Evolutionary conservation across 495 filamentous ascomycete genomes (phyloP), one percentile per base, ranked within the genome.

Genomic region (Trichoderma gamsii): DNA sequence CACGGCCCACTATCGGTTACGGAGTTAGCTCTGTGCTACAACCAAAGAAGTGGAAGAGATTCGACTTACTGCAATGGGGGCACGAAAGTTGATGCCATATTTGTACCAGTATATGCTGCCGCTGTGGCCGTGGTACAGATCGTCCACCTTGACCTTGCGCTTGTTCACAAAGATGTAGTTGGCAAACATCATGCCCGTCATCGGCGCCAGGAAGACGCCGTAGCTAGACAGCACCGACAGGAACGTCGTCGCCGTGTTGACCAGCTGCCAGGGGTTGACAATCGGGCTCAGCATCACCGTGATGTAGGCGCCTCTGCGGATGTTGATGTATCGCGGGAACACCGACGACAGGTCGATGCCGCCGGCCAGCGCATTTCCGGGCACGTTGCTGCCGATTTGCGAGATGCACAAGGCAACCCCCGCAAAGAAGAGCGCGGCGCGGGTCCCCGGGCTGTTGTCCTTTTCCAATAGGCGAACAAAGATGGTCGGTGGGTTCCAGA

Each of bases 211-310:
- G 67, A 84, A 83, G 41, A 83, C 77, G 0, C 77, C 75, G 70
- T 77, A 84, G 15, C 77, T 76, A 32, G 75, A 78, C 16, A 84
- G 69, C 1, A 84, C 79, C 4, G 73, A 76, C 63, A 84, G 74
- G 71, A 83, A 83, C 27, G 73, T 80, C 4, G 77, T 75, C 4
- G 80, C 81, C 11, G 74, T 76, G 41, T 77, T 77, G 63, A 83
- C 76, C 1, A 80, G 74, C 44, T 82, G 77, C 82, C 82, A 84
- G 2, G 82, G 82, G 43, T 77, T 75, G 29, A 78, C 77, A 11
- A 76, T 74, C 21, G 81, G 73, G n/a, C 77, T 77, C 29, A 82
- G 68, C 23, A 81, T 51, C 32, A 75, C 74, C 23, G 75, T 75
- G 29, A 82, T 72, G 69, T 75, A 80, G 15, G 75, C 76, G 21